phyloP scores from a whole-genome alignment of 1,284 basidiomycete genomes.

The Melampsora americana region DNA sequence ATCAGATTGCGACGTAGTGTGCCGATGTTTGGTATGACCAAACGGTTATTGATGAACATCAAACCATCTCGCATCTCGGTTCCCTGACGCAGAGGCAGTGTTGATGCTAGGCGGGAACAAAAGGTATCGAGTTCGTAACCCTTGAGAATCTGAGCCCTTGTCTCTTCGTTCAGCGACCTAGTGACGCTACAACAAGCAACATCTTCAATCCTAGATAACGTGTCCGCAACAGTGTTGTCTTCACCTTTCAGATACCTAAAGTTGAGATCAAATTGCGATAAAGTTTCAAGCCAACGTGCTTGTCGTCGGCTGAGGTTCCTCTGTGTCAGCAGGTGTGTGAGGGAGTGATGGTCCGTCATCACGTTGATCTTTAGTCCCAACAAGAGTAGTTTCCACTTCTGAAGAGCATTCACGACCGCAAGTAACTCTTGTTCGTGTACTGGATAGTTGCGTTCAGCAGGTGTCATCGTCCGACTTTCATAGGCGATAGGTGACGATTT shows the following conservation, averaged over 20 bases:
- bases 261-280: constrained; percentile 53
- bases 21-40: not conserved
- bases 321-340: constrained; percentile 56
- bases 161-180: too few relatives aligned
- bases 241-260: constrained; percentile 55
- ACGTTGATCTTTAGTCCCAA: too few relatives aligned
- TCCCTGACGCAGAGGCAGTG: too few relatives aligned
- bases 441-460: too few relatives aligned
- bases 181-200: too few relatives aligned
- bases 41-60: not conserved
- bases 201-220: constrained; percentile 50
- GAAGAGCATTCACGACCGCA: not conserved
- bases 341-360: too few relatives aligned
- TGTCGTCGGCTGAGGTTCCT: constrained; percentile 54
- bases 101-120: too few relatives aligned
- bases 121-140: too few relatives aligned
- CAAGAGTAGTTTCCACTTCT: constrained; percentile 17
- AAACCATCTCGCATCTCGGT: not conserved
- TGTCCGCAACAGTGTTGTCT: constrained; percentile 55
- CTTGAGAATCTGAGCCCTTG: too few relatives aligned
- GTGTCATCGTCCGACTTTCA: constrained; percentile 4
- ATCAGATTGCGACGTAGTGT: not conserved
- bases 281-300: constrained; percentile 56
- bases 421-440: too few relatives aligned
- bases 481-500: constrained; percentile 7